These are phyloP conservation scores for Macrolepiota fuliginosa DNA, from an alignment of 768 basidiomycete species.

Conservation along the genomic window DNA sequence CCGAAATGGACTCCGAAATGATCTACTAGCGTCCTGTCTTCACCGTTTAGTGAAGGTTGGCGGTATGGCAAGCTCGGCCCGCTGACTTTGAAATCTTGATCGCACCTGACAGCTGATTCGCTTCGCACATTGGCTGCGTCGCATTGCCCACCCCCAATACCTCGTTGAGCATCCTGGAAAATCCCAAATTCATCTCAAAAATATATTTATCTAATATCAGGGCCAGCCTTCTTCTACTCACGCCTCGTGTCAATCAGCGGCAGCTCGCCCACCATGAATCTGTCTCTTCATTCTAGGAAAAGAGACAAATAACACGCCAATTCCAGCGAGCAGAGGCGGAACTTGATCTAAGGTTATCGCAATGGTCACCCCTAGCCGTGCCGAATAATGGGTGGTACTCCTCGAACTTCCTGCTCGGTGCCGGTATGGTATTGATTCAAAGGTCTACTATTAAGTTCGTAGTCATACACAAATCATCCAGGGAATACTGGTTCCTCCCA, in stretches of 20 bases:
- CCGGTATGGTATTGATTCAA: slow-evolving; percentile 64
- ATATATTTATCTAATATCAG: not conserved
- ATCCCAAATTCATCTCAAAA: too few species aligned
- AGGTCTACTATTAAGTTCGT: slow-evolving; percentile 53
- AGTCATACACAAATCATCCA: slow-evolving; percentile 39
- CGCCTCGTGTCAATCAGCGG: not conserved
- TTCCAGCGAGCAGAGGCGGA: not conserved
- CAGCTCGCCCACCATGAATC: not conserved
- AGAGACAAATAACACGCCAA: not conserved
- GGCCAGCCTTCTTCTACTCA: not conserved
- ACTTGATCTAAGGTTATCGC: slow-evolving; percentile 25
- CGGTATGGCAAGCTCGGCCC: too few species aligned
- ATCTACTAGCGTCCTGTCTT: too few species aligned
- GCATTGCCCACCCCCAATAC: too few species aligned
- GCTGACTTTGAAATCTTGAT: too few species aligned
- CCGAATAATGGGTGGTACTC: slow-evolving; percentile 45
- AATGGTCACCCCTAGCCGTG: slow-evolving; percentile 39
- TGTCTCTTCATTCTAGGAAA: not conserved
- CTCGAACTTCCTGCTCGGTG: slow-evolving; percentile 54
- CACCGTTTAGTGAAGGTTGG: too few species aligned
- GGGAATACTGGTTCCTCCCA: slow-evolving; percentile 54
- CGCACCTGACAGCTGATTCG: too few species aligned
- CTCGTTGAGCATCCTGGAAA: too few species aligned
- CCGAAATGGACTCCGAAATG: too few species aligned
- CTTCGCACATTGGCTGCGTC: too few species aligned